Conservation (phyloP, 2,329 filamentous ascomycete genomes). For the Talaromyces verruculosus region DNA sequence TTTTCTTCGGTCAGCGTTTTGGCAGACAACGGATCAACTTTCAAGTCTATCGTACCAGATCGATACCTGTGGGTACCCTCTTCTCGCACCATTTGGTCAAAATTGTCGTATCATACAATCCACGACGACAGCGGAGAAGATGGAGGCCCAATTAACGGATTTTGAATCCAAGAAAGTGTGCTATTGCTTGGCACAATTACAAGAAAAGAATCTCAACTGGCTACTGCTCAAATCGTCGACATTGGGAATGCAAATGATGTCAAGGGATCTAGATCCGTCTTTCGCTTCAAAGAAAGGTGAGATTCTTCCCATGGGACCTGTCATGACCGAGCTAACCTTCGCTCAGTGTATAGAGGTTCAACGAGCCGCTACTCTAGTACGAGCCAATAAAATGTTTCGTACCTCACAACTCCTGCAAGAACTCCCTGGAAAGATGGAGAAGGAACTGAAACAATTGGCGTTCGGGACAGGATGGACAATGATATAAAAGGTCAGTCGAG, state of each 20-base stretch:
- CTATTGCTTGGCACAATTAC: too few relatives aligned
- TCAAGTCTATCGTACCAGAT: not conserved
- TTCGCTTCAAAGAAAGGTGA: not conserved
- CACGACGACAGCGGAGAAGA: not conserved
- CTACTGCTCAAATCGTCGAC: too few relatives aligned
- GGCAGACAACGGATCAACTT: not conserved
- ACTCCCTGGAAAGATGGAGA: not conserved
- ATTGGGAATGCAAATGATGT: too few relatives aligned
- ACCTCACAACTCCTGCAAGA: not conserved
- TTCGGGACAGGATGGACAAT: too few relatives aligned
- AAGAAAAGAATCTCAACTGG: too few relatives aligned
- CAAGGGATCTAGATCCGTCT: too few relatives aligned
- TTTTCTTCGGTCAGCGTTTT: slow-evolving; percentile 8
- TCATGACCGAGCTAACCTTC: not conserved
- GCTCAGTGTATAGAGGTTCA: not conserved
- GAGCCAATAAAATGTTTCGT: not conserved
- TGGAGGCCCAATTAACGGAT: not conserved
- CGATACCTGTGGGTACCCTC: not conserved
- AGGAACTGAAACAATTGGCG: not conserved
- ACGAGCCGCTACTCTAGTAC: not conserved
- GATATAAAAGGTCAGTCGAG: too few relatives aligned
- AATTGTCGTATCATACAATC: not conserved
- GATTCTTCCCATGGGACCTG: not conserved
- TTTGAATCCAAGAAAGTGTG: too few relatives aligned
- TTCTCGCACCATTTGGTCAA: not conserved